Evolutionary conservation across 2,329 filamentous ascomycete species (phyloP), one percentile per base, ranked within the genome.

Genomic region (Pyrenophora tritici-repentis): DNA sequence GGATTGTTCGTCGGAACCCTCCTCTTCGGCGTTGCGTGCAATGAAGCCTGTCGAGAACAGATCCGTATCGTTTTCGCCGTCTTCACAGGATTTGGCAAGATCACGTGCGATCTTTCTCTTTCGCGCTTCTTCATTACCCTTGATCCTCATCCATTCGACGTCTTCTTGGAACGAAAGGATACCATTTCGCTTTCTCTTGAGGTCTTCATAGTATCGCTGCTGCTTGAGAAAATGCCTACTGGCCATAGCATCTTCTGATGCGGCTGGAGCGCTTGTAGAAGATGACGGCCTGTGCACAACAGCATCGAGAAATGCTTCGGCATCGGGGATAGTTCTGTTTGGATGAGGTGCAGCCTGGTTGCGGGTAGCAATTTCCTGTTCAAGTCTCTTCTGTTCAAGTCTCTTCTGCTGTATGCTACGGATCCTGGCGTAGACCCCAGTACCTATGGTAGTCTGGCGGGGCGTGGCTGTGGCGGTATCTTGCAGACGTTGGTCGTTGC

Each of bases 81-180:
- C 56, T 14, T 63, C 59, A 17, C 43, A 35, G 1, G 47, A 55
- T 14, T 41, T 50, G 4, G 46, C 50, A 18, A 59, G 20, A 41
- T 62, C 57, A 3, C 65, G 60, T 7, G 50, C 34, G 29, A 53
- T 56, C 36, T 64, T 68, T 33, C 43, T 54, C 20, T 33, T 33
- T 12, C 59, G 37, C 12, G 62, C 60, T 7, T 55, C 36, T 47
- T 74, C 66, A 0, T 38, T 57, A 3, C 34, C 42, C 35, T 45
- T 18, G 10, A 72, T 59, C 42, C 50, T 63, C 54, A 67, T 55
- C 67, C 64, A 73, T 16, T 64, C 63, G 20, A 73, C 36, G 2
- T 73, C 63, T 22, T 70, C 50, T 6, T 35, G 33, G 42, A 73
- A 68, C 1, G 38, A 36, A 0, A 71, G 55, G 2, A 24, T 39